Conservation (phyloP, 2,329 filamentous ascomycete species). For the Neonectria hederae region DNA sequence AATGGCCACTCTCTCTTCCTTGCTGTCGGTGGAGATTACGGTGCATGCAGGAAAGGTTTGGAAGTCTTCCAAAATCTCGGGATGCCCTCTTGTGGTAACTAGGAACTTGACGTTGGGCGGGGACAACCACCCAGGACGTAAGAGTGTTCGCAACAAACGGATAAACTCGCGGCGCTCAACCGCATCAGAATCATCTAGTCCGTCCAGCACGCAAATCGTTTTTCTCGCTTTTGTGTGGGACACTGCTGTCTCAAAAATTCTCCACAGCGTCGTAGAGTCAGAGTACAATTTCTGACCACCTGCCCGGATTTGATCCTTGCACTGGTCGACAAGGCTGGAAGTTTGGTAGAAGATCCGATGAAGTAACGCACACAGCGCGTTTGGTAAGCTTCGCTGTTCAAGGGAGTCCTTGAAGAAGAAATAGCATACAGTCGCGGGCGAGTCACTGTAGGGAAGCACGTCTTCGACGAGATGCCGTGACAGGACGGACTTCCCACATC, state of each 20-base stretch:
- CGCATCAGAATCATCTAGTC: neutral
- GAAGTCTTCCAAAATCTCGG: neutral
- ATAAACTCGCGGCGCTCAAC: neutral
- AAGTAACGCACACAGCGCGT: neutral
- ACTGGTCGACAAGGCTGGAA: neutral
- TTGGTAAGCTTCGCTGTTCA: neutral
- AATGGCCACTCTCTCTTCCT: neutral
- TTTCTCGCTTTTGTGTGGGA: neutral
- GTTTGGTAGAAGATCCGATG: neutral
- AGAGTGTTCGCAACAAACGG: neutral
- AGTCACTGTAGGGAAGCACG: neutral
- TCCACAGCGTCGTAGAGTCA: neutral
- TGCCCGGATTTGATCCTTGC: neutral
- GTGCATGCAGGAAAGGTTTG: neutral
- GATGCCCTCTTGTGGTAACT: neutral
- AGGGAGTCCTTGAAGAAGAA: neutral
- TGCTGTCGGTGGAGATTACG: neutral
- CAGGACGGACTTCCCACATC: neutral
- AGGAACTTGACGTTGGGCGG: neutral
- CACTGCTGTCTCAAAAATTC: neutral
- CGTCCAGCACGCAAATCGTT: conserved; percentile 1
- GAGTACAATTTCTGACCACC: neutral
- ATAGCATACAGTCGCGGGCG: neutral
- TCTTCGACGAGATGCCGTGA: neutral
- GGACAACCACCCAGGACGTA: neutral